Base-by-base conservation (phyloP, 192 early-diverging fungal species). In the Backusella australiensis region DNA sequence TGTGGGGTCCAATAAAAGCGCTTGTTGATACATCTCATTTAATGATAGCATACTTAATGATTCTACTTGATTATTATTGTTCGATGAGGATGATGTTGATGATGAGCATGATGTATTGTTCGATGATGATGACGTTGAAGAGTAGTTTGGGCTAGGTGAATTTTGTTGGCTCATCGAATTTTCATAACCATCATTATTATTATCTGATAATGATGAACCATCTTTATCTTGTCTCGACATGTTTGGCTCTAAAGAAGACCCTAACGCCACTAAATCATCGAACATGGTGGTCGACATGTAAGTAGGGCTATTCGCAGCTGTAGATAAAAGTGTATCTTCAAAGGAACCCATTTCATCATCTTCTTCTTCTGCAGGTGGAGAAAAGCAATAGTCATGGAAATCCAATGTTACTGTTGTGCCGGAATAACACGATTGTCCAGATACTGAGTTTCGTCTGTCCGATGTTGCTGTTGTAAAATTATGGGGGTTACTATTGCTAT, bases 351-450 rank as follows among this genome's bases (percentile, higher is more conserved):
- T 34, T 8, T 68, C 67, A 42, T 71, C 35, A 46, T 71, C 59
- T 26, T 35, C 72, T 14, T 65, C 42, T 67, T 78, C 77, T 21
- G 77, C 17, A 39, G 78, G 73, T n/a, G 78, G 78, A 14, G 78
- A 79, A 36, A 81, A 78, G 46, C 80, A 81, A 32, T 71, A 71
- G 26, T 75, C 74, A 67, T 75, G 59, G 14, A 75, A 75, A n/a
- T 75, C 74, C 0, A 75, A 39, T 19, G 74, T 75, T 21, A 65
- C 74, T 59, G 74, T 75, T 26, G 74, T 67, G 17, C 74, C 74
- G 19, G 59, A 66, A 46, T 67, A 75, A 42, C 59, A 75, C 7
- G 74, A 75, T 7, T 75, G 74, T 19, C 19, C 49, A 2, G 34
- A 32, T 6, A 41, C 38, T 0, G 56, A 63, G 14, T 71, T 44